Conservation (phyloP, 2,329 filamentous ascomycete genomes). For the Phoma sp. region DNA sequence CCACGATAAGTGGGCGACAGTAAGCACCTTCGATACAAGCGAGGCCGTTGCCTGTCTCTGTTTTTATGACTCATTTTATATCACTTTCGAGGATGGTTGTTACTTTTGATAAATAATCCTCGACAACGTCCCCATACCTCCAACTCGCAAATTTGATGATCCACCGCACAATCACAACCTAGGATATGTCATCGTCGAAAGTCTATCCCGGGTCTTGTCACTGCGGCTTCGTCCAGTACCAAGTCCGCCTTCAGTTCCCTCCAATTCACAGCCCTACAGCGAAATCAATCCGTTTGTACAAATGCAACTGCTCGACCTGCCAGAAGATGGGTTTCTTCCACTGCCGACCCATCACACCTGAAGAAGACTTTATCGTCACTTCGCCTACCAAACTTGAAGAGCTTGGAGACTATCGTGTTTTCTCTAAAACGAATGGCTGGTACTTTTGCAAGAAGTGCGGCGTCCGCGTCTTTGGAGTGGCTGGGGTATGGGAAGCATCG, state of each 20-base stretch:
- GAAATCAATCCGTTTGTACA: constrained; percentile 42
- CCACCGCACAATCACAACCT: background rate
- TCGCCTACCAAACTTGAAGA: constrained; percentile 48
- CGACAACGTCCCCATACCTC: no score
- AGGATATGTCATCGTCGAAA: constrained; percentile 31
- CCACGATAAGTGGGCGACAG: background rate
- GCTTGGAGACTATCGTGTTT: constrained; percentile 53
- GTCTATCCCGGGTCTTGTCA: constrained; percentile 56
- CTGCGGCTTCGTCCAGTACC: constrained; percentile 55
- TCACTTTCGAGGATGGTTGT: no score
- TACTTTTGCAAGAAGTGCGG: constrained; percentile 59
- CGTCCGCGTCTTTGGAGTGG: constrained; percentile 54
- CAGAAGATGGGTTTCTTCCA: constrained; percentile 60
- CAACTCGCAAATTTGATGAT: no score
- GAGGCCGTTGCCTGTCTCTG: constrained; percentile 6
- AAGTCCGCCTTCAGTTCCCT: constrained; percentile 55
- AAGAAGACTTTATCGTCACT: constrained; percentile 57
- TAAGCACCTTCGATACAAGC: background rate
- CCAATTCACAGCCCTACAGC: constrained; percentile 22
- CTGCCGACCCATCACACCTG: constrained; percentile 48
- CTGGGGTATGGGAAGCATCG: constrained; percentile 30
- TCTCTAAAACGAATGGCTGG: constrained; percentile 46
- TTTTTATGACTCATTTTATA: no score
- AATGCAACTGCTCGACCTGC: constrained; percentile 61
- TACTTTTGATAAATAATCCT: no score